Base-by-base conservation (phyloP, 1,284 basidiomycete genomes). In the Cryptococcus sp. region DNA sequence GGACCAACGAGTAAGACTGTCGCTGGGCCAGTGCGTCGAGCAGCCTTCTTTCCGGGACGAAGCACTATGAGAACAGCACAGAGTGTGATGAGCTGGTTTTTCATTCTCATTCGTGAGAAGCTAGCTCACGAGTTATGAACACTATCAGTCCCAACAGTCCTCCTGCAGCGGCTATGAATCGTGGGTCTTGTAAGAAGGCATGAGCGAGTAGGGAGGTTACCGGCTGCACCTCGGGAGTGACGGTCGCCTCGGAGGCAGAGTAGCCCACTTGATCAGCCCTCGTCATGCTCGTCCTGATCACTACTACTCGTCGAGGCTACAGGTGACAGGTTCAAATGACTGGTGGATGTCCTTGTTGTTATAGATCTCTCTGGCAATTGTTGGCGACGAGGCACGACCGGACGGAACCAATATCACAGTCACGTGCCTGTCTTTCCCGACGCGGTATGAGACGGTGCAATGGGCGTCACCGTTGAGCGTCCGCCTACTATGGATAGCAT, bases 1-100 rank as follows among this genome's bases (percentile, higher is more conserved):
- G 75, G 73, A 0, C 76, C 76, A 3, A 75, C 66, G 17, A 78
- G 67, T 13, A 77, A 51, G 0, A 72, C 67, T 1, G 63, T 73
- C 1, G 73, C 65, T 2, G 70, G 62, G 1, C 72, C 73, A 35
- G 57, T 62, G 30, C 65, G 47, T 22, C 57, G 30, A 5, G 50
- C 40, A 39, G 25, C 50, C 41, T 63, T 64, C 30, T 58, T 58
- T 13, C 53, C 47, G 20, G 61, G 60, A 30, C 67, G 57, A 25
- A 60, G 49, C 17, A 65, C 65, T 69, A 42, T 5, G 7, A 25
- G 19, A 39, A 50, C 2, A 8, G 15, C 8, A 45, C 8, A n/a
- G 42, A n/a, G 16, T 58, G 56, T 20, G 38, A 47, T 35, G 46
- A 23, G 50, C 17, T n/a, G 11, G 16, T 2, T 2, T 8, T 10